Evolutionary conservation across 495 filamentous ascomycete species (phyloP), one percentile per base, ranked within the genome.

Genomic region (Wilcoxina mikolae): DNA sequence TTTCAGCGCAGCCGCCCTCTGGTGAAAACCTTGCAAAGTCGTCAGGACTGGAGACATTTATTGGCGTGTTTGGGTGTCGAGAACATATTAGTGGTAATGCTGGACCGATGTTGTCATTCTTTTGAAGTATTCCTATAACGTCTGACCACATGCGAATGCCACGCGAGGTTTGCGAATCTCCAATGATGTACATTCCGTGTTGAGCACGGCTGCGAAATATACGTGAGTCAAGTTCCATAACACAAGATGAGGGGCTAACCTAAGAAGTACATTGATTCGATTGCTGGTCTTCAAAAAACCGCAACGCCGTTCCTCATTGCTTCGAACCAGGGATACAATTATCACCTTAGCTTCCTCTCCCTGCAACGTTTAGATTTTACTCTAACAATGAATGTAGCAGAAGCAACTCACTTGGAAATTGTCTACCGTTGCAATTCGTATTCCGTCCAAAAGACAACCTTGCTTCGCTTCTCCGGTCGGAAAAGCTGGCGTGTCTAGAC

Each of bases 381-480:
- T n/a, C n/a, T n/a, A n/a, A n/a, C n/a, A n/a, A n/a, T n/a, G n/a
- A n/a, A n/a, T n/a, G n/a, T n/a, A n/a, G n/a, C n/a, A n/a, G n/a
- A n/a, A n/a, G n/a, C n/a, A n/a, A n/a, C n/a, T n/a, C n/a, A n/a
- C 83, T 59, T 88, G 84, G 54, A 89, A 89, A 60, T 87, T 89
- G 64, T 91, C 86, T n/a, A 93, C 78, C 0, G 82, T 91, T 15
- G 87, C 83, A 4, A 87, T 64, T 24, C 81, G 71, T 1, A 93
- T 67, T 12, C 71, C 70, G n/a, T 82, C 71, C 0, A 80, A 58
- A 0, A 88, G 69, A 0, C 69, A 76, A 20, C 69, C 74, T 58
- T 78, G 78, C n/a, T n/a, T 44, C 68, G 54, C 53, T 68, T 18
- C 39, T 7, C 12, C 27, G 17, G 7, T n/a, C n/a, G n/a, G n/a